Conservation (phyloP, 2,329 filamentous ascomycete genomes). For the Hypoxylon rubiginosum region DNA sequence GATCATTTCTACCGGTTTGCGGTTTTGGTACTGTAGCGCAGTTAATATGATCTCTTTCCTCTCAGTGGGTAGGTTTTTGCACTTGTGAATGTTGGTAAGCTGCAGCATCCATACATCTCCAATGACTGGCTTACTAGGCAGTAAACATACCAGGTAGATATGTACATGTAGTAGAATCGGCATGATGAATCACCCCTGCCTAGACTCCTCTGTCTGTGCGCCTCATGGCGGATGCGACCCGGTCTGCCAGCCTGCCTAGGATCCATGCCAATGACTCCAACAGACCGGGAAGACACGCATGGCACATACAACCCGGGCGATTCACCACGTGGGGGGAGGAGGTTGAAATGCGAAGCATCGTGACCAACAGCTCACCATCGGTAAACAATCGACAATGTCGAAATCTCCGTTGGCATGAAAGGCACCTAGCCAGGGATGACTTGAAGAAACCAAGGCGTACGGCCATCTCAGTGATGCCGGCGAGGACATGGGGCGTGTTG, state of each 20-base stretch:
- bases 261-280: constrained; percentile 23
- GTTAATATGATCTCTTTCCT: constrained; percentile 31
- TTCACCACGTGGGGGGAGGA: constrained; percentile 35
- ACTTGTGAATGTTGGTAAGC: constrained; percentile 33
- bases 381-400: constrained; percentile 1
- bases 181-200: constrained; percentile 25
- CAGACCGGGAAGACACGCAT: constrained; percentile 17
- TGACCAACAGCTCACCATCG: constrained; percentile 23
- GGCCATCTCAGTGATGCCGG: background rate
- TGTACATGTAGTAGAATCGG: constrained; percentile 6
- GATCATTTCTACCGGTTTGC: constrained; percentile 31
- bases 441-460: too few species aligned
- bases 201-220: constrained; percentile 15
- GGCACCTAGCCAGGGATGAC: background rate
- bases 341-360: constrained; percentile 24
- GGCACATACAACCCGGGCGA: constrained; percentile 25
- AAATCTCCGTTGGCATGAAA: background rate
- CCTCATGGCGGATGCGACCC: constrained; percentile 32
- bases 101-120: constrained; percentile 16
- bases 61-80: constrained; percentile 23
- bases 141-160: constrained; percentile 19
- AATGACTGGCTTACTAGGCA: constrained; percentile 14
- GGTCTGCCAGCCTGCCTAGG: constrained; percentile 6
- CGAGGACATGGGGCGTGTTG: background rate
- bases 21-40: constrained; percentile 30